Evolutionary conservation across 352 stramenopile genomes (phyloP).

Genomic region (Phytopythium cucurbitacearum): DNA sequence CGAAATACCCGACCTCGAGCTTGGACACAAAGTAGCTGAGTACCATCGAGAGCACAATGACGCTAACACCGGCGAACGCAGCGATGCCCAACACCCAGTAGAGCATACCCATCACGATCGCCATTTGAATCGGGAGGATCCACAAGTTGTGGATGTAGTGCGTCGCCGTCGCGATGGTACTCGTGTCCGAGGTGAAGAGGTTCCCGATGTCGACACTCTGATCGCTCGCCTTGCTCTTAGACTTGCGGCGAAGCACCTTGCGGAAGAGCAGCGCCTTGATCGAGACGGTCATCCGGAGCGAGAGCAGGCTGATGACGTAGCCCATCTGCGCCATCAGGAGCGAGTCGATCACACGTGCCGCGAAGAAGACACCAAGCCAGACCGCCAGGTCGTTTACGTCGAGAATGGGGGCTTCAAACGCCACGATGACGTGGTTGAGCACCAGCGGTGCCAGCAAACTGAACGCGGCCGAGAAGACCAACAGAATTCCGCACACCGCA

Average conservation of each 20-base stretch:
- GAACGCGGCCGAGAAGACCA: constrained; percentile 23
- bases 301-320: constrained; percentile 24
- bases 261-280: constrained; percentile 37
- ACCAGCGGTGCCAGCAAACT: constrained; percentile 37
- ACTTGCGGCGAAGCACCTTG: constrained; percentile 30
- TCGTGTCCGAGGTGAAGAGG: constrained; percentile 89
- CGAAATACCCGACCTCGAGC: constrained; percentile 47
- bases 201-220: constrained; percentile 83
- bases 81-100: constrained; percentile 31
- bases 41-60: constrained; percentile 28
- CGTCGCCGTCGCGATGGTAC: constrained; percentile 39
- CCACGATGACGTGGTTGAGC: constrained; percentile 43
- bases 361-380: constrained; percentile 44
- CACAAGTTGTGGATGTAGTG: constrained; percentile 46
- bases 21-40: constrained; percentile 54
- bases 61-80: constrained; percentile 28
- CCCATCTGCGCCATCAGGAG: constrained; percentile 17
- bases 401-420: constrained; percentile 16
- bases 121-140: constrained; percentile 43
- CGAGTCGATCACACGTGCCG: constrained; percentile 21
- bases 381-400: constrained; percentile 17
- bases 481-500: constrained; percentile 19
- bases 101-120: constrained; percentile 29
- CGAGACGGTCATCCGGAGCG: constrained; percentile 26
- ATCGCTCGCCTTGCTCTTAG: constrained; percentile 9